phyloP scores from a whole-genome alignment of 2,329 filamentous ascomycete species.

The Botryotinia convoluta region DNA sequence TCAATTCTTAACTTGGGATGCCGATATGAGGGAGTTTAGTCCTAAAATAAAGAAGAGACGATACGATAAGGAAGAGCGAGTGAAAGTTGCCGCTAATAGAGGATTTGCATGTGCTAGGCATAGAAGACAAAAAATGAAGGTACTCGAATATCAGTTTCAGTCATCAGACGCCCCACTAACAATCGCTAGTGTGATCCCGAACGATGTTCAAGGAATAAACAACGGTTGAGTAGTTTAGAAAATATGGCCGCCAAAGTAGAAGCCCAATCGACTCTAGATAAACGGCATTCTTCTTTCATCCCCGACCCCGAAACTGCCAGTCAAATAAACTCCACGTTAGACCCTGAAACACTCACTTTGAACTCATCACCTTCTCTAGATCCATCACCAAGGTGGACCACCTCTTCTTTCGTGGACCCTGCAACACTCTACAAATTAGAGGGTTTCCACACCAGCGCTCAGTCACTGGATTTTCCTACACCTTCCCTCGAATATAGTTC shows the following conservation, averaged over 20 bases:
- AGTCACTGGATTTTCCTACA: constrained; percentile 15
- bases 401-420: constrained; percentile 16
- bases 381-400: constrained; percentile 5
- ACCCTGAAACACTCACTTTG: constrained; percentile 1
- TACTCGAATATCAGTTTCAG: constrained; percentile 6
- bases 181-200: constrained; percentile 19
- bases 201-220: constrained; percentile 20
- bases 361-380: constrained; percentile 1
- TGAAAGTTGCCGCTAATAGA: constrained; percentile 26
- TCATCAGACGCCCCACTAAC: not conserved
- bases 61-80: constrained; percentile 24
- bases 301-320: constrained; percentile 13
- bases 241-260: constrained; percentile 12
- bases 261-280: not conserved
- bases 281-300: constrained; percentile 15
- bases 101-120: constrained; percentile 27
- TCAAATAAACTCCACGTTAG: not conserved
- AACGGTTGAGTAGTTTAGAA: constrained; percentile 15
- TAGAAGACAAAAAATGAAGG: constrained; percentile 26
- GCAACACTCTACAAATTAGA: constrained; percentile 17
- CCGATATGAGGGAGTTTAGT: constrained; percentile 22
- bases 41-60: constrained; percentile 22
- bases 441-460: constrained; percentile 16
- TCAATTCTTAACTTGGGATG: constrained; percentile 22
- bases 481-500: constrained; percentile 19